phyloP scores from a whole-genome alignment of 306 rosid species.

The Myrica gale region DNA sequence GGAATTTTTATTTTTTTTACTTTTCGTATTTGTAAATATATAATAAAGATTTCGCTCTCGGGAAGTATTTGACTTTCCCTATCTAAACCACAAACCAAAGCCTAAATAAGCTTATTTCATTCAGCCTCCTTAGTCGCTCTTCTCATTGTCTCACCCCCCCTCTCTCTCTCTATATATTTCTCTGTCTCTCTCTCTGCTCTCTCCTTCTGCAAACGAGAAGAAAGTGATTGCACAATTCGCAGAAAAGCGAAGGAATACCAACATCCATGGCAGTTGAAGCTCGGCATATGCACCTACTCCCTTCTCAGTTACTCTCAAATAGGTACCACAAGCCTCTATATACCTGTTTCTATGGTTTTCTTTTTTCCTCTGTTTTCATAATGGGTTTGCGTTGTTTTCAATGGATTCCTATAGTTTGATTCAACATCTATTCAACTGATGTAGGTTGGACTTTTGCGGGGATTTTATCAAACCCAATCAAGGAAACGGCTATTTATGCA shows the following conservation, averaged over 20 bases:
- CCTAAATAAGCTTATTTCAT: slow-evolving; percentile 38
- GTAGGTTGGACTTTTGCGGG: slow-evolving; percentile 28
- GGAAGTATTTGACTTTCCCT: slow-evolving; percentile 50
- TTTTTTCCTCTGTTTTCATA: background rate
- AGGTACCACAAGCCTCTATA: slow-evolving; percentile 28
- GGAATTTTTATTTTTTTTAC: background rate
- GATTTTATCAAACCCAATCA: slow-evolving; percentile 39
- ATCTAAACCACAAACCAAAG: slow-evolving; percentile 26
- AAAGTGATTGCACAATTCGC: slow-evolving; percentile 14
- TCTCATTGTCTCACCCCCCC: background rate
- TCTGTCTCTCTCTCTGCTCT: slow-evolving; percentile 8
- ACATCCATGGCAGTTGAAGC: slow-evolving; percentile 86
- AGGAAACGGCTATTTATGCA: slow-evolving; percentile 20
- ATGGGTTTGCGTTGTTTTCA: background rate
- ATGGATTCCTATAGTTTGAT: background rate
- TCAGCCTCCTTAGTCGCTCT: slow-evolving; percentile 20
- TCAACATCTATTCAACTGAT: background rate
- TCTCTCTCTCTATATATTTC: background rate
- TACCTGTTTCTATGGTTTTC: background rate
- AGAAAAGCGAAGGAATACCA: slow-evolving; percentile 22
- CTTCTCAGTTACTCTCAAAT: slow-evolving; percentile 52
- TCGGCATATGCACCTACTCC: slow-evolving; percentile 47
- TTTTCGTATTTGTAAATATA: no score
- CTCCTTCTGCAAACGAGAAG: background rate
- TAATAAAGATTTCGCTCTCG: slow-evolving; percentile 21